phyloP scores from a whole-genome alignment of 1,284 basidiomycete species.

The Fomitopsis pinicola region DNA sequence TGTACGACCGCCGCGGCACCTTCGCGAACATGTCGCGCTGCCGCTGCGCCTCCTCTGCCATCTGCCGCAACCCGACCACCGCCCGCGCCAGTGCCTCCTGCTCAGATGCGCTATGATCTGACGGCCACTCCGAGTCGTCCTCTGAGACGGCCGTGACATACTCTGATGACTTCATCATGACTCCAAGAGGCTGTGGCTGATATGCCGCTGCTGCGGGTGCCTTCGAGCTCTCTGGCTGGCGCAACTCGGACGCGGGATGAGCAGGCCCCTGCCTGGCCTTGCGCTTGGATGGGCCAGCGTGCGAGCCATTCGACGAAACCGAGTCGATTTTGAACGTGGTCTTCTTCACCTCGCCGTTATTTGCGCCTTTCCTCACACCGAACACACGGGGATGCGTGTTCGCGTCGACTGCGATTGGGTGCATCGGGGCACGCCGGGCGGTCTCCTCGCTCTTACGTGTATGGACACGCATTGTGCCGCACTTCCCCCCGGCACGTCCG shows the following conservation, averaged over 20 bases:
- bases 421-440: conserved; percentile 11
- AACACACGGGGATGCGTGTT: conserved; percentile 16
- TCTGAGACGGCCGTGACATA: conserved; percentile 48
- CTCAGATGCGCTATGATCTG: conserved; percentile 39
- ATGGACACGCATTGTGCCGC: conserved; percentile 5
- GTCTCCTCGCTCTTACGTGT: conserved; percentile 21
- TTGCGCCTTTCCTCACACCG: conserved; percentile 14
- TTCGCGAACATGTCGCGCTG: conserved; percentile 78
- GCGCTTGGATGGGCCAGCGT: conserved; percentile 11
- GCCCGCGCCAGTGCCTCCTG: conserved; percentile 24
- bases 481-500: conserved; percentile 7
- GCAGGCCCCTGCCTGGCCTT: conserved; percentile 3
- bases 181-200: conserved; percentile 21
- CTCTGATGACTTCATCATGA: conserved; percentile 31
- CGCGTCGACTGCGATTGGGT: conserved; percentile 11
- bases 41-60: conserved; percentile 58
- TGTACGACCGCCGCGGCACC: conserved; percentile 62
- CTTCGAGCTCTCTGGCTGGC: conserved; percentile 9
- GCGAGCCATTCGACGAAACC: conserved; percentile 46
- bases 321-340: conserved; percentile 56
- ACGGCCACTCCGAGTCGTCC: conserved; percentile 51
- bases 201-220: conserved; percentile 1
- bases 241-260: conserved; percentile 4
- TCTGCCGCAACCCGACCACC: conserved; percentile 34
- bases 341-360: conserved; percentile 27